Conservation (phyloP, 768 basidiomycete species). For the Suillus clintonianus region DNA sequence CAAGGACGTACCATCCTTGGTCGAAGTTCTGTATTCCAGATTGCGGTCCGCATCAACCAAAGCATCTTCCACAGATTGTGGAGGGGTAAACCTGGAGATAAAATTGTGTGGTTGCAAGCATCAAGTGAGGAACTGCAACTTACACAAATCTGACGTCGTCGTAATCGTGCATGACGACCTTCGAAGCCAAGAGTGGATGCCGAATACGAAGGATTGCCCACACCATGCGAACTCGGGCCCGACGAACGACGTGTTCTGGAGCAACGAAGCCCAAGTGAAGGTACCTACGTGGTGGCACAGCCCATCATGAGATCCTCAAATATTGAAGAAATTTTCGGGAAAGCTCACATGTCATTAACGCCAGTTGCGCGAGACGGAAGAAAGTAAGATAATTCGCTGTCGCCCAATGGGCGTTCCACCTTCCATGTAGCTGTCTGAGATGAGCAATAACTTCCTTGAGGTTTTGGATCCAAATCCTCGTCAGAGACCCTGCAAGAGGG, state of each 20-base stretch:
- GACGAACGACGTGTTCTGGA: conserved; percentile 41
- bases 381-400: conserved; percentile 80
- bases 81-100: conserved; percentile 45
- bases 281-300: conserved; percentile 53
- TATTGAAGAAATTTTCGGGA: neutral
- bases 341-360: conserved; percentile 82
- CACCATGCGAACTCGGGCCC: conserved; percentile 51
- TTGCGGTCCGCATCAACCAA: conserved; percentile 47
- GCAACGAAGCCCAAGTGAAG: conserved; percentile 71
- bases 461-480: neutral
- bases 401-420: conserved; percentile 60
- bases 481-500: neutral
- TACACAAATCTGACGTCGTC: conserved; percentile 70
- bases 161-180: conserved; percentile 59
- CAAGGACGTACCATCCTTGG: conserved; percentile 52
- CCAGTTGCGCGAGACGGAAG: conserved; percentile 76
- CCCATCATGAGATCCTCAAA: neutral
- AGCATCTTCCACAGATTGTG: conserved; percentile 44
- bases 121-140: conserved; percentile 22
- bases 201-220: conserved; percentile 75
- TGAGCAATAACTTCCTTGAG: neutral
- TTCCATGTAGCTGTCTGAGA: conserved; percentile 1
- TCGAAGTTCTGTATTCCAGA: conserved; percentile 51
- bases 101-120: neutral
- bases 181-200: conserved; percentile 73